Evolutionary conservation across 176 grass and related monocot species (phyloP).

Genomic region (Pontederia crassipes): DNA sequence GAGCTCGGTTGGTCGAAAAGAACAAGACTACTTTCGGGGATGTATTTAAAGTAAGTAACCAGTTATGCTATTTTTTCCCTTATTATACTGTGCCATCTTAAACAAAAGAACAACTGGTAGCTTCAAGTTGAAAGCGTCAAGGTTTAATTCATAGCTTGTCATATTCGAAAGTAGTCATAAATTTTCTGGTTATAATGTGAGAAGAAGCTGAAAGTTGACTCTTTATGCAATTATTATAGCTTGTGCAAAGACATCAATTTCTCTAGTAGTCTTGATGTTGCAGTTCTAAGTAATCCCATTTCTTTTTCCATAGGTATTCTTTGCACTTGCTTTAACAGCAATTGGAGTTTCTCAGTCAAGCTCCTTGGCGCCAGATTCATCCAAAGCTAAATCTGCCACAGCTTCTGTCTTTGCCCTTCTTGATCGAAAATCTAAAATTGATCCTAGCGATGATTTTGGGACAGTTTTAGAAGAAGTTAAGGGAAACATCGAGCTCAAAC

Average conservation of each 20-base stretch:
- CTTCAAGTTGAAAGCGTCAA: neutral
- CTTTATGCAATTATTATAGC: no score
- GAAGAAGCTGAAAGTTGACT: no score
- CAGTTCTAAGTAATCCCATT: slow-evolving; percentile 2
- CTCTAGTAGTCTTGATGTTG: neutral
- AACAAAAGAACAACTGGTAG: no score
- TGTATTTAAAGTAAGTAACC: slow-evolving; percentile 68
- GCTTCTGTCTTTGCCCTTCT: slow-evolving; percentile 86
- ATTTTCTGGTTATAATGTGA: no score
- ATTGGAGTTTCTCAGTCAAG: slow-evolving; percentile 93
- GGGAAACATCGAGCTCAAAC: slow-evolving; percentile 72
- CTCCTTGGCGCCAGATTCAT: slow-evolving; percentile 82
- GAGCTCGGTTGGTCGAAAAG: slow-evolving; percentile 72
- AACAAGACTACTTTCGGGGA: slow-evolving; percentile 73
- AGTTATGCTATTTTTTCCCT: neutral
- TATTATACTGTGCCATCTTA: no score
- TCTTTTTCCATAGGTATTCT: slow-evolving; percentile 56
- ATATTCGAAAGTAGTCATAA: neutral
- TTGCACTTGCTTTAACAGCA: slow-evolving; percentile 94
- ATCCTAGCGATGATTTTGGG: slow-evolving; percentile 70
- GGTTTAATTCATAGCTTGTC: neutral
- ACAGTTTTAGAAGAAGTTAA: slow-evolving; percentile 43
- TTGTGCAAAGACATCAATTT: neutral
- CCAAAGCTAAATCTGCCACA: slow-evolving; percentile 74
- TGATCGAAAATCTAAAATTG: slow-evolving; percentile 83